phyloP scores from a whole-genome alignment of 495 filamentous ascomycete genomes.

The Cairneyella variabilis region DNA sequence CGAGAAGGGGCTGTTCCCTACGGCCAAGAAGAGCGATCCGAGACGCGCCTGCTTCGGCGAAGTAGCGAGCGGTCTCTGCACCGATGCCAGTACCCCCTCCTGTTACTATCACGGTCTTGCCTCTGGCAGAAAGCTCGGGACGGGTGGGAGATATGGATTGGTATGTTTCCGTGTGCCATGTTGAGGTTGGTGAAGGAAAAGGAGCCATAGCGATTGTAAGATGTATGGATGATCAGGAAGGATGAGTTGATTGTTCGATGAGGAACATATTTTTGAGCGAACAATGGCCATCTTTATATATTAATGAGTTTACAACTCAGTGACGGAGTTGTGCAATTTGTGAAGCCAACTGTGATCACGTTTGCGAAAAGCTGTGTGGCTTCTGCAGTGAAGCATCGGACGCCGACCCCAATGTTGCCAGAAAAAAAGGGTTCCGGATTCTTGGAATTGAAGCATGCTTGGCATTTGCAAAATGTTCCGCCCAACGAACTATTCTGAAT shows the following conservation, averaged over 20 bases:
- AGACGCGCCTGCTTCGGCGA: slow-evolving; percentile 26
- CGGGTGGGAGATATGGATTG: slow-evolving; percentile 37
- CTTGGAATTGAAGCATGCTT: slow-evolving; percentile 8
- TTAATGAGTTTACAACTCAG: slow-evolving; percentile 9
- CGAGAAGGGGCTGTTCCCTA: slow-evolving; percentile 27
- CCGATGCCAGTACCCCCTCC: slow-evolving; percentile 40
- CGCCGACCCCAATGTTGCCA: slow-evolving; percentile 1
- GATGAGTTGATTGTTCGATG: slow-evolving; percentile 9
- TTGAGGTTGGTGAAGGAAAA: slow-evolving; percentile 19
- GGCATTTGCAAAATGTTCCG: slow-evolving; percentile 11
- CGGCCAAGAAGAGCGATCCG: slow-evolving; percentile 24
- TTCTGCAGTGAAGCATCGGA: slow-evolving; percentile 4
- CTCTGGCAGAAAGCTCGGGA: slow-evolving; percentile 35
- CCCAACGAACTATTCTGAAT: slow-evolving; percentile 1
- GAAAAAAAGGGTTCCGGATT: slow-evolving; percentile 9
- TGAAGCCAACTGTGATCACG: slow-evolving; percentile 1
- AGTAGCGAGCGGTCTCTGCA: slow-evolving; percentile 25
- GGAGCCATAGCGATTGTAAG: slow-evolving; percentile 9
- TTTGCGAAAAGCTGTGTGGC: slow-evolving; percentile 1
- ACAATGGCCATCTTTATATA: slow-evolving; percentile 13
- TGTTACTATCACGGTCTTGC: slow-evolving; percentile 44
- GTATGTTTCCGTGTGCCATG: slow-evolving; percentile 37
- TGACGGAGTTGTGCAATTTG: slow-evolving; percentile 16
- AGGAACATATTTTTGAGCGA: slow-evolving; percentile 7
- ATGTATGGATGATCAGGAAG: slow-evolving; percentile 7